A percentile compares a stretch with the other conserved stretches of the same genome.
phyloP scores from a whole-genome alignment of 2,329 filamentous ascomycete species.

The Trichoderma sp. region DNA sequence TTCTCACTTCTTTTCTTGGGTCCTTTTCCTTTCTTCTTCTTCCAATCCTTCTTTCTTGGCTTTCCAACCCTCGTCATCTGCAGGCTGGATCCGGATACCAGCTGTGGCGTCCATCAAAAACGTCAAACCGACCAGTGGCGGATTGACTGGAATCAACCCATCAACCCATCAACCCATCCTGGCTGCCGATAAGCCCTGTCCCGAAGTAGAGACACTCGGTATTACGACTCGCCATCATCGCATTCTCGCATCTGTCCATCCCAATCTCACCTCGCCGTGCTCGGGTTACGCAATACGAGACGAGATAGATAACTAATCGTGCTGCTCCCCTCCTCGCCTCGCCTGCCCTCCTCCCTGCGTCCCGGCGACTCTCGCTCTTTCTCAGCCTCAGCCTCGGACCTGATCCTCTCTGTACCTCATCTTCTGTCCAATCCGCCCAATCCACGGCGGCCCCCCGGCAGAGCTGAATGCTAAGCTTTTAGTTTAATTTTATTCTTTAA shows the following conservation, averaged over 20 bases:
- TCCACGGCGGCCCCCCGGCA: background rate
- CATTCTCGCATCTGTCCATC: background rate
- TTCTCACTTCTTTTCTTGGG: background rate
- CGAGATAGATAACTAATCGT: slow-evolving; percentile 19
- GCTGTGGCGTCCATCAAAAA: background rate
- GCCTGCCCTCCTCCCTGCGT: slow-evolving; percentile 13
- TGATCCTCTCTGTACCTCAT: background rate
- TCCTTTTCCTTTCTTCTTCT: background rate
- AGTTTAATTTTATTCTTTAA: slow-evolving; percentile 5
- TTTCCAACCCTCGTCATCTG: background rate
- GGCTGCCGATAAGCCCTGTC: slow-evolving; percentile 7
- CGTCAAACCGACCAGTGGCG: background rate
- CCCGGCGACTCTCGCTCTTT: background rate
- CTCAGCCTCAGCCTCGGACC: slow-evolving; percentile 7
- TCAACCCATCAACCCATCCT: too few relatives aligned
- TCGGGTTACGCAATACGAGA: slow-evolving; percentile 22
- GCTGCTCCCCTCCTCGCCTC: background rate
- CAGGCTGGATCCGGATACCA: background rate
- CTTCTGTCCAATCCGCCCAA: background rate
- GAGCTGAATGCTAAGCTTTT: slow-evolving; percentile 11
- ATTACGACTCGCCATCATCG: background rate
- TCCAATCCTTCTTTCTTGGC: background rate
- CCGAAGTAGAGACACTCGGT: background rate
- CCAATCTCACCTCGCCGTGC: slow-evolving; percentile 8
- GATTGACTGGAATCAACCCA: background rate